Evolutionary conservation across 1,284 basidiomycete species (phyloP).

Genomic region (Trametes sp.): DNA sequence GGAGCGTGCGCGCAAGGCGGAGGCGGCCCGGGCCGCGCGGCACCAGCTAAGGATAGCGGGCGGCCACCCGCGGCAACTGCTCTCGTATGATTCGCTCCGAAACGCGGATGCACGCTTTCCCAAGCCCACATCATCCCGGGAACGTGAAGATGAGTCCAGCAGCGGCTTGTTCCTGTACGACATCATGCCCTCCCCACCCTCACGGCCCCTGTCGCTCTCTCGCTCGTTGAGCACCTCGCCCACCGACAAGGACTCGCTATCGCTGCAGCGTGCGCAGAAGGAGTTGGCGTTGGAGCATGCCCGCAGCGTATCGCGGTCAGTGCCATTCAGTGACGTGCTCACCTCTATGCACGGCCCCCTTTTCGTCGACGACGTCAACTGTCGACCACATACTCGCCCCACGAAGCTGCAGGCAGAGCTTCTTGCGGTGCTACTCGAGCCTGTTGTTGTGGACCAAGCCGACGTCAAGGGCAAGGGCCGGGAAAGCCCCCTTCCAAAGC

Average conservation of each 20-base stretch:
- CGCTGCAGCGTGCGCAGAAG: conserved; percentile 32
- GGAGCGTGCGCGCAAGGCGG: conserved; percentile 42
- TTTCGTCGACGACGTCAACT: conserved; percentile 55
- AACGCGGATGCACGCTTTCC: conserved; percentile 32
- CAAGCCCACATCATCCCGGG: conserved; percentile 24
- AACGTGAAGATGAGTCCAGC: conserved; percentile 23
- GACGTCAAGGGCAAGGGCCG: conserved; percentile 45
- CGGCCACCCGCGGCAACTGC: conserved; percentile 36
- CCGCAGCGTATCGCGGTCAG: conserved; percentile 39
- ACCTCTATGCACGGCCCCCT: conserved; percentile 65
- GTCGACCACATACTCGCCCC: conserved; percentile 37
- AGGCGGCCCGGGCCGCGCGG: conserved; percentile 41
- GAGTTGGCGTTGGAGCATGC: conserved; percentile 34
- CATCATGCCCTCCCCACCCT: conserved; percentile 35
- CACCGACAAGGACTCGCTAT: conserved; percentile 32
- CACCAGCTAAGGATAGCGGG: conserved; percentile 34
- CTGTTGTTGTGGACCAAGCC: conserved; percentile 46
- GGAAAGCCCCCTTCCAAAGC: conserved; percentile 17
- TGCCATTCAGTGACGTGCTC: conserved; percentile 65
- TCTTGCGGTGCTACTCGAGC: conserved; percentile 55
- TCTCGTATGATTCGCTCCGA: conserved; percentile 40
- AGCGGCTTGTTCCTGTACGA: conserved; percentile 35
- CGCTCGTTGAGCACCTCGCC: conserved; percentile 30
- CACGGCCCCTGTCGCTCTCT: conserved; percentile 27
- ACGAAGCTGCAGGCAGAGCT: conserved; percentile 48